phyloP scores from a whole-genome alignment of 1,284 basidiomycete species.

The Boletus subluridellus region DNA sequence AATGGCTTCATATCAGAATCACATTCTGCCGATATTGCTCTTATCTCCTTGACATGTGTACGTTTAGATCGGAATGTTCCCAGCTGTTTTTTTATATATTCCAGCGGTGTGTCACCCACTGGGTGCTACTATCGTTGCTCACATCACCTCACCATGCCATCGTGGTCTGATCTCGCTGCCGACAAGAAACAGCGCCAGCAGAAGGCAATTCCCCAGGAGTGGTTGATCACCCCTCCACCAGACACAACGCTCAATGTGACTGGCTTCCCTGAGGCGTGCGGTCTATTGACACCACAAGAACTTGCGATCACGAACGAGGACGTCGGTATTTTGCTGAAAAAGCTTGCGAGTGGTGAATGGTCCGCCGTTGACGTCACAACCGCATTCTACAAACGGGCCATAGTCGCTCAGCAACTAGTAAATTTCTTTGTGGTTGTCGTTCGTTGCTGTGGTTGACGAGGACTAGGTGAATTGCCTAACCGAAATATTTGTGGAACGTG shows the following conservation, averaged over 20 bases:
- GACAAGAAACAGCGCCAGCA: conserved; percentile 44
- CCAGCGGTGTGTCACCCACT: background rate
- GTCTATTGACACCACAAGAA: conserved; percentile 46
- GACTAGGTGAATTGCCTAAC: conserved; percentile 54
- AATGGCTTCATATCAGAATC: background rate
- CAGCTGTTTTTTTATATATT: conserved; percentile 10
- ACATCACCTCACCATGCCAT: conserved; percentile 16
- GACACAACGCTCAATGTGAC: conserved; percentile 41
- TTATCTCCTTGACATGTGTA: conserved; percentile 12
- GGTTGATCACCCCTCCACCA: conserved; percentile 40
- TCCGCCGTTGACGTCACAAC: conserved; percentile 47
- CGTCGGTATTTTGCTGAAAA: conserved; percentile 38
- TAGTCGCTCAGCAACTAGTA: conserved; percentile 60
- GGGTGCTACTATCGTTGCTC: background rate
- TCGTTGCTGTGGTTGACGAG: conserved; percentile 18
- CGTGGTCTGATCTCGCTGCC: conserved; percentile 44
- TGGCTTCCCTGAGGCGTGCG: conserved; percentile 41
- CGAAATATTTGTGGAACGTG: conserved; percentile 53
- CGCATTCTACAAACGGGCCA: conserved; percentile 58
- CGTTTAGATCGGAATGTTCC: conserved; percentile 3
- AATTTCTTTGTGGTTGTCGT: background rate
- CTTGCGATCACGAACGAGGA: conserved; percentile 50
- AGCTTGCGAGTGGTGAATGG: conserved; percentile 42
- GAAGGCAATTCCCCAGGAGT: conserved; percentile 47
- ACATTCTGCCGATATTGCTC: background rate